Percentiles rank a stretch among this genome's conserved stretches.
phyloP scores from a whole-genome alignment of 768 basidiomycete species.

The Hygrophorus russula region DNA sequence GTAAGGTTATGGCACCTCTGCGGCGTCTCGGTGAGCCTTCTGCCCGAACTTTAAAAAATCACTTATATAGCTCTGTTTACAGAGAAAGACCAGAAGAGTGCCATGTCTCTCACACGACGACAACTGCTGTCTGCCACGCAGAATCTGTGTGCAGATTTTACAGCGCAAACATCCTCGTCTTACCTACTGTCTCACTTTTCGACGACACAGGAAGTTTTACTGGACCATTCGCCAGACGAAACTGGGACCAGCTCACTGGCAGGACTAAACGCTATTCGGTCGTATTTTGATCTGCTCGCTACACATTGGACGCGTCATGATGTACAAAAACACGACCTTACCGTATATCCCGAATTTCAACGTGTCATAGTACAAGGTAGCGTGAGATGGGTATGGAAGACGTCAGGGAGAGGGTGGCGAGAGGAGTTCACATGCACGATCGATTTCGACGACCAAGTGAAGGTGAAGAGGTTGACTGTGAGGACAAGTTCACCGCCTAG shows the following conservation, averaged over 20 bases:
- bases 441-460: constrained; percentile 26
- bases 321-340: constrained; percentile 14
- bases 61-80: too few species aligned
- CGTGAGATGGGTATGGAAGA: constrained; percentile 35
- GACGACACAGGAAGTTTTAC: constrained; percentile 1
- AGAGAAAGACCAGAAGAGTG: too few species aligned
- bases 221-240: constrained; percentile 6
- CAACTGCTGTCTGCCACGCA: neutral
- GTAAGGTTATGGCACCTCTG: neutral
- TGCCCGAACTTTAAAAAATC: neutral
- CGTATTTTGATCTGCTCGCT: constrained; percentile 36
- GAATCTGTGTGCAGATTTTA: neutral
- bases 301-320: constrained; percentile 32
- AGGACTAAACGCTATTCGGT: constrained; percentile 35
- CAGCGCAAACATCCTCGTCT: neutral
- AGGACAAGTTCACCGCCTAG: constrained; percentile 25
- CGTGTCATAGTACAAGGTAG: constrained; percentile 25
- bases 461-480: constrained; percentile 22
- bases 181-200: constrained; percentile 5
- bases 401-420: constrained; percentile 28
- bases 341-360: constrained; percentile 15
- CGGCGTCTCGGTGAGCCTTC: neutral
- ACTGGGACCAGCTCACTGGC: constrained; percentile 20
- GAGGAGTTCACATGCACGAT: constrained; percentile 37
- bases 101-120: neutral